Base-by-base conservation (phyloP, 164 flowering plant species). In the Aristolochia californica region DNA sequence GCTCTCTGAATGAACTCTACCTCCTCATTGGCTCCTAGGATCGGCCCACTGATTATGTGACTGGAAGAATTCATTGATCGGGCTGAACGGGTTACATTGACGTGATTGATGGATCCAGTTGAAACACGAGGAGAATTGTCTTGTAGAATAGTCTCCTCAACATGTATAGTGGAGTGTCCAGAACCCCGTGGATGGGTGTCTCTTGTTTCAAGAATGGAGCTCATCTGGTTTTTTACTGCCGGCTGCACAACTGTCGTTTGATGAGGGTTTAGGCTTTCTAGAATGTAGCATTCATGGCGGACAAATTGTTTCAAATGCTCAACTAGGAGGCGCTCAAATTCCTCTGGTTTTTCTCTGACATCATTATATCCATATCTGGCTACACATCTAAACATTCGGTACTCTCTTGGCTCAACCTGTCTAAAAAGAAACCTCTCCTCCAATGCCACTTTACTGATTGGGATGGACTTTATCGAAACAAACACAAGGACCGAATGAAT, bases 321-420 rank as follows among this genome's bases (percentile, higher is more conserved):
- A 0, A 85, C 73, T 16, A 83, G 66, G 24, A 70, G 74, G 10
- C 25, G 51, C 71, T 83, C 87, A 51, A 88, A 88, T 57, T 67
- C 78, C 52, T 65, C 51, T 0, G 80, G 60, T 17, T 73, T 78
- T 5, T 62, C 72, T 0, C 69, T 70, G 14, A 12, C 26, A 59
- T 85, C 93, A 2, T 78, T 82, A 52, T 88, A 88, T 9, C 90
- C 93, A 60, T 78, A 85, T 34, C 96, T 76, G 15, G 71, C 90
- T 4, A 82, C 76, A 56, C 96, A 88, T 0, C 90, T 78, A 63
- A 82, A 88, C 74, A 88, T 77, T 34, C 72, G 25, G 65, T 62
- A 63, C 9, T 79, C 83, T 53, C 60, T 73, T 2, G 87, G 83
- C 66, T 73, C 80, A 17, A 88, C 77, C 21, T 70, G 74, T 20